A percentile compares a stretch with the other conserved stretches of the same genome.
These are phyloP conservation scores for Smittium culicis DNA, from an alignment of 371 early-diverging fungal genomes.

Conservation along the genomic window DNA sequence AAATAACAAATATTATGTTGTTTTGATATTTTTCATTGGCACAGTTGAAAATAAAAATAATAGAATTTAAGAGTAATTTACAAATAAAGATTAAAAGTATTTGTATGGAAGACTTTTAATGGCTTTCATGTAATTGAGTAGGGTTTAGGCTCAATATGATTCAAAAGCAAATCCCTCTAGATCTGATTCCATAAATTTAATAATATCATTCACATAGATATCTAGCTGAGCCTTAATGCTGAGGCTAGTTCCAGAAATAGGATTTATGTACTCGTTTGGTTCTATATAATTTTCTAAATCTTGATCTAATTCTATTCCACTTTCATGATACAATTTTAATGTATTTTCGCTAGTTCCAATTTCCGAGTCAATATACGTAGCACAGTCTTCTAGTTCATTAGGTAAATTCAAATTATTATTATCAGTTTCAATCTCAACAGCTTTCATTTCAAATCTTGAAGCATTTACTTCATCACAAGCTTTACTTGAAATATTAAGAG, in stretches of 20 bases:
- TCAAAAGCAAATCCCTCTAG: background rate
- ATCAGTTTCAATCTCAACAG: too few relatives aligned
- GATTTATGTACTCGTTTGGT: background rate
- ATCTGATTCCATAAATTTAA: background rate
- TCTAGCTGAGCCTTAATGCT: background rate
- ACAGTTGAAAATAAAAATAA: too few relatives aligned
- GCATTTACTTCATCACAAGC: too few relatives aligned
- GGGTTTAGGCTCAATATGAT: background rate
- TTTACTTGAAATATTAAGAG: too few relatives aligned
- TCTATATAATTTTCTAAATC: background rate
- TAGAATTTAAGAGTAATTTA: too few relatives aligned
- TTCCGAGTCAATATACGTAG: background rate
- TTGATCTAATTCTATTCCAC: background rate
- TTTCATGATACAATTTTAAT: background rate
- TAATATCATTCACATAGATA: background rate
- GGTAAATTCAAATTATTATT: too few relatives aligned
- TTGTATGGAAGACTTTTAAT: too few relatives aligned
- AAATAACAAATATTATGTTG: too few relatives aligned
- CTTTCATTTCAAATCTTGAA: too few relatives aligned
- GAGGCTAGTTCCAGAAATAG: background rate
- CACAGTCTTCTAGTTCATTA: background rate
- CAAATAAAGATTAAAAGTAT: too few relatives aligned
- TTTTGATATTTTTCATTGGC: too few relatives aligned
- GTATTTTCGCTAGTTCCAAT: background rate
- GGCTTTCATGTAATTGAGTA: too few relatives aligned